Percentiles rank a stretch among this genome's conserved stretches.
Conservation (phyloP, 1,284 basidiomycete species). For the Pseudozyma flocculosa region DNA sequence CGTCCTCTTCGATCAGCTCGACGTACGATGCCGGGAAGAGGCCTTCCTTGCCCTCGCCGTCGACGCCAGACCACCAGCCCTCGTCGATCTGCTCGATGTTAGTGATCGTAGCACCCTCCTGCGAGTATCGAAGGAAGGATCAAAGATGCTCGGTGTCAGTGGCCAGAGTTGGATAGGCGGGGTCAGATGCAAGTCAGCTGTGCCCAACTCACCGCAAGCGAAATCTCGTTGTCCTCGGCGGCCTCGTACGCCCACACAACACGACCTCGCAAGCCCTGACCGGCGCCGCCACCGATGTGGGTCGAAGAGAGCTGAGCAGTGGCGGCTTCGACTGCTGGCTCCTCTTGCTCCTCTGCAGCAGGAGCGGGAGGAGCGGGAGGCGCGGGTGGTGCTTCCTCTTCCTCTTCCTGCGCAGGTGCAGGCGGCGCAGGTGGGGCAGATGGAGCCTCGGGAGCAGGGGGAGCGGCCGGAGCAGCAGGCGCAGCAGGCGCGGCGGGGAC, state of each 20-base stretch:
- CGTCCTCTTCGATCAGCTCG: conserved; percentile 34
- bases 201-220: conserved; percentile 14
- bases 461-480: conserved; percentile 12
- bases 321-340: conserved; percentile 8
- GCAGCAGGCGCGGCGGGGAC: conserved; percentile 22
- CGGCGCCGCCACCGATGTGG: conserved; percentile 5
- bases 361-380: conserved; percentile 17
- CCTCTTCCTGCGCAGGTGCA: too few species aligned
- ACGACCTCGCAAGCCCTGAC: conserved; percentile 32
- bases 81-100: conserved; percentile 53
- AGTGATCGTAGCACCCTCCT: conserved; percentile 45
- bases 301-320: conserved; percentile 28
- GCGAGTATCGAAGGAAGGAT: too few species aligned
- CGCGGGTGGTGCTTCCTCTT: conserved; percentile 25
- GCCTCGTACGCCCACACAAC: conserved; percentile 55
- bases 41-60: conserved; percentile 43
- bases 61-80: conserved; percentile 56
- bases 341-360: conserved; percentile 1
- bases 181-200: too few species aligned
- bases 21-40: conserved; percentile 56
- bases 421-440: conserved; percentile 19
- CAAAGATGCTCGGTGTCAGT: too few species aligned
- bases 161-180: too few species aligned
- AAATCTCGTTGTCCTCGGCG: conserved; percentile 53
- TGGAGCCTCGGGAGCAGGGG: conserved; percentile 2